Percentiles rank a stretch among this genome's conserved stretches.
Conservation (phyloP, 495 filamentous ascomycete species). For the Platismatia glauca region DNA sequence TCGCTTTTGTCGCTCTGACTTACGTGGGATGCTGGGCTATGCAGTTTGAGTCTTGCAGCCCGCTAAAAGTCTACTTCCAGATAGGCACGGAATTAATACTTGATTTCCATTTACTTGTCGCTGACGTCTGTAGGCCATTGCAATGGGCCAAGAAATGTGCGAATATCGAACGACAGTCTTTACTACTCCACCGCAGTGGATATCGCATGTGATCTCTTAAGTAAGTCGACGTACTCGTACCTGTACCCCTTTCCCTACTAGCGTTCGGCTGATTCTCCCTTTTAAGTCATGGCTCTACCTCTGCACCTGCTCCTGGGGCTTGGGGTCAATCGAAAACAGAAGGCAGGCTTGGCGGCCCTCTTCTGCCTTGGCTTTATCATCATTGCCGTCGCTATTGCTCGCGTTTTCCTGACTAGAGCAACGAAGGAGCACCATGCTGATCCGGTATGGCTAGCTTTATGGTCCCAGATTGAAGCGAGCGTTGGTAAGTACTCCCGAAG, state of each 20-base stretch:
- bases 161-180: slow-evolving; percentile 32
- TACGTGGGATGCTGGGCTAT: slow-evolving; percentile 32
- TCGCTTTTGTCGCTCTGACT: slow-evolving; percentile 31
- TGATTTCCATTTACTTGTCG: too few species aligned
- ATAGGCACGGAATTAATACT: slow-evolving; percentile 17
- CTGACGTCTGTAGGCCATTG: slow-evolving; percentile 26
- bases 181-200: slow-evolving; percentile 38
- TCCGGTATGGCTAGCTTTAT: slow-evolving; percentile 22
- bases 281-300: slow-evolving; percentile 43
- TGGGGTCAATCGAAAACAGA: slow-evolving; percentile 35
- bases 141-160: slow-evolving; percentile 27
- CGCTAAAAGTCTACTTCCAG: slow-evolving; percentile 32
- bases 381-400: slow-evolving; percentile 43
- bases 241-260: neutral
- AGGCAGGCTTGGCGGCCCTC: slow-evolving; percentile 38
- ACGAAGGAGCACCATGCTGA: slow-evolving; percentile 12
- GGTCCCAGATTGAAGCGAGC: slow-evolving; percentile 22
- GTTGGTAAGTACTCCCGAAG: slow-evolving; percentile 3
- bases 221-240: slow-evolving; percentile 20
- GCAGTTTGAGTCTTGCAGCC: slow-evolving; percentile 30
- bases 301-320: slow-evolving; percentile 42
- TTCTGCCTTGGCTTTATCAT: slow-evolving; percentile 45
- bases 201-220: slow-evolving; percentile 38
- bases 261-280: neutral
- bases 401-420: slow-evolving; percentile 32